Base-by-base conservation (phyloP, 805 yeast genomes). In the Candida sanyiensis region DNA sequence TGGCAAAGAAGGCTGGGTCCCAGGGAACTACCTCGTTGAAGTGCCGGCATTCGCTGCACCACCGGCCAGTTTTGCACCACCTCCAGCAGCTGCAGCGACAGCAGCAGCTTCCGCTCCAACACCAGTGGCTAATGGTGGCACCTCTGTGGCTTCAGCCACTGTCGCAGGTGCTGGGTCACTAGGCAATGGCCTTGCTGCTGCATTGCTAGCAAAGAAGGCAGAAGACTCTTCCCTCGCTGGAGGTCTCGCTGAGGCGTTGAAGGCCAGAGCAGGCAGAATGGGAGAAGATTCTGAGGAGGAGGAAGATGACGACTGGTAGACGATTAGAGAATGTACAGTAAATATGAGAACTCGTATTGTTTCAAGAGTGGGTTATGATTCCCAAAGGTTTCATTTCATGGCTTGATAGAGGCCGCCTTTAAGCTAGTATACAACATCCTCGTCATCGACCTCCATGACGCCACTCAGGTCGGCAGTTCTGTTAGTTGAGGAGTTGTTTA, bases 1-100 rank as follows among this genome's bases (percentile, higher is more conserved):
- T 10, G 39, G 39, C 17, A 73, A 67, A 40, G 93, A 88, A 58
- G 99, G 99, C 5, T 93, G 98, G 98, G 90, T 93, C 10, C 99
- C 99, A 11, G 82, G 93, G 17, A 84, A 89, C n/a, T 93, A 89
- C 57, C 77, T 90, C 54, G 77, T 69, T 16, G 77, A 75, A 44
- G 73, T 74, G 47, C 26, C 15, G 16, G 42, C 35, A 22, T 35
- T 35, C 19, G 30, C 29, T 15, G 73, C 61, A 4, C 70, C 74
- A 10, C 76, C 81, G 26, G 61, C 66, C n/a, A n/a, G n/a, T n/a
- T n/a, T n/a, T n/a, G n/a, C n/a, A n/a, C n/a, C n/a, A n/a, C n/a
- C n/a, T n/a, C n/a, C n/a, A n/a, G n/a, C n/a, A n/a, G n/a, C n/a
- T 0, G 48, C 52, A 1, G 31, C 54, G 1, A 39, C 54, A 7